phyloP scores from a whole-genome alignment of 495 filamentous ascomycete genomes.

The Articulospora tetracladia region DNA sequence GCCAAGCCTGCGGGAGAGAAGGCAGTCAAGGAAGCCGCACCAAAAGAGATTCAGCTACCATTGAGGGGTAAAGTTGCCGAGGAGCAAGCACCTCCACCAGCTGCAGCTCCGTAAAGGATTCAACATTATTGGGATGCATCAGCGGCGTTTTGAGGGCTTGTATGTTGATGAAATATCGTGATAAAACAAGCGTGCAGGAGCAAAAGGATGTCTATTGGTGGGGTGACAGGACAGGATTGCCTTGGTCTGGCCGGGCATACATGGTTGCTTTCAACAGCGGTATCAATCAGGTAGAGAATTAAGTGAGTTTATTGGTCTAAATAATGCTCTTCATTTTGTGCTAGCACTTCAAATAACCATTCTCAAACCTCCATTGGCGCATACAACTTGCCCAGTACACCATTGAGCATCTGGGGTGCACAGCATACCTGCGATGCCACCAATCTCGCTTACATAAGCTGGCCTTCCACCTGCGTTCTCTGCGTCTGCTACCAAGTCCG shows the following conservation, averaged over 20 bases:
- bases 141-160: slow-evolving; percentile 12
- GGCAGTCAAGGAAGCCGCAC: background rate
- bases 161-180: background rate
- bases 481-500: slow-evolving; percentile 55
- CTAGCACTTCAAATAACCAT: slow-evolving; percentile 32
- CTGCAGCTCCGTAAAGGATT: slow-evolving; percentile 14
- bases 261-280: too few species aligned
- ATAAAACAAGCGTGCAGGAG: background rate
- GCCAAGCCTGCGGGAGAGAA: background rate
- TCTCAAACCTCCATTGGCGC: slow-evolving; percentile 82
- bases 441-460: slow-evolving; percentile 73
- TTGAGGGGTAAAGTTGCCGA: slow-evolving; percentile 19
- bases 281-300: too few species aligned
- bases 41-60: slow-evolving; percentile 17
- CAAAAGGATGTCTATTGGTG: background rate
- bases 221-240: background rate
- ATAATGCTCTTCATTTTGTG: background rate
- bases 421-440: slow-evolving; percentile 81
- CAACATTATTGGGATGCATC: slow-evolving; percentile 4
- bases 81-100: slow-evolving; percentile 24
- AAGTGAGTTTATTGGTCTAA: too few species aligned
- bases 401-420: slow-evolving; percentile 68
- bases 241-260: too few species aligned
- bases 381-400: slow-evolving; percentile 83
- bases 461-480: slow-evolving; percentile 64